phyloP scores from a whole-genome alignment of 495 filamentous ascomycete genomes.

The Xylaria scruposa region DNA sequence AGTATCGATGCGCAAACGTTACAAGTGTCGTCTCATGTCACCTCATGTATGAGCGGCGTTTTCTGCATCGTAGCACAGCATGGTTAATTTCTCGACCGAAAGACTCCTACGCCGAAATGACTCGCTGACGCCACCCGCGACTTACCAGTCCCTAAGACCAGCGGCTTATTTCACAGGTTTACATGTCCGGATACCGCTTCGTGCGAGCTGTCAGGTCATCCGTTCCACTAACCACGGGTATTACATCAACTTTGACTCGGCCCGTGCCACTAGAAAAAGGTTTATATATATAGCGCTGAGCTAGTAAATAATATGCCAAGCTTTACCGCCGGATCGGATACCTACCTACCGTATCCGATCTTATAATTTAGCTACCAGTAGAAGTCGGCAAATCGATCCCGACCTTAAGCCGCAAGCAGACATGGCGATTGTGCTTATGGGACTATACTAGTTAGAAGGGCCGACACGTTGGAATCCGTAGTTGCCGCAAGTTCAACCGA shows the following conservation, averaged over 20 bases:
- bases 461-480: neutral
- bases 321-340: neutral
- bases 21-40: neutral
- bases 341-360: neutral
- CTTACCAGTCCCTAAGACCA: neutral
- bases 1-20: neutral
- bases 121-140: neutral
- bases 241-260: neutral
- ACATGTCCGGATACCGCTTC: neutral
- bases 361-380: neutral
- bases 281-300: neutral
- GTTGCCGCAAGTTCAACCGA: neutral
- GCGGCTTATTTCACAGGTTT: neutral
- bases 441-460: neutral
- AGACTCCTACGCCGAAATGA: neutral
- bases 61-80: neutral
- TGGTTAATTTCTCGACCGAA: neutral
- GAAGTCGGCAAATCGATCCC: neutral
- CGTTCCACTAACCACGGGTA: neutral
- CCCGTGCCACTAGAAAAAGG: neutral
- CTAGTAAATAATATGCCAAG: neutral
- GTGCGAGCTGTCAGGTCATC: neutral
- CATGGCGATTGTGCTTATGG: neutral
- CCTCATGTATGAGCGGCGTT: neutral
- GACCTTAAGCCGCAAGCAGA: neutral